Conservation (phyloP, 1,139 yeast genomes). For the Debaryomyces fabryi region DNA sequence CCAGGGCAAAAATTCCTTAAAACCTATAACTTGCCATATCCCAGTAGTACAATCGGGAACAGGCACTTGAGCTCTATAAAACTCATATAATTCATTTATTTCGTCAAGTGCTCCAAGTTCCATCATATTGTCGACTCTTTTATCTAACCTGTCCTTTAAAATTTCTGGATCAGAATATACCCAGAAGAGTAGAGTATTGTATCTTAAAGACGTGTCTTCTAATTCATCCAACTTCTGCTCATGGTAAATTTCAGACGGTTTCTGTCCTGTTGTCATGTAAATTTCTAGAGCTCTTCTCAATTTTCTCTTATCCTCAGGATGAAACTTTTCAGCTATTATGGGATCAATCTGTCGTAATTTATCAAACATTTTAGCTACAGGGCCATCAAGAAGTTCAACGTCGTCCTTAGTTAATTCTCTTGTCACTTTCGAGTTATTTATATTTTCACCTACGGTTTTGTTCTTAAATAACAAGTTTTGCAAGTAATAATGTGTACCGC, state of each 20-base stretch:
- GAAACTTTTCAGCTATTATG: slow-evolving; percentile 74
- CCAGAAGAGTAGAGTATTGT: slow-evolving; percentile 79
- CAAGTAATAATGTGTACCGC: slow-evolving; percentile 94
- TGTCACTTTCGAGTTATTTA: background rate
- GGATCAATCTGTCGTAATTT: slow-evolving; percentile 65
- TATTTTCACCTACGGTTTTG: slow-evolving; percentile 49
- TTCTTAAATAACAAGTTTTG: slow-evolving; percentile 76
- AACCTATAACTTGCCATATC: slow-evolving; percentile 95
- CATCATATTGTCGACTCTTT: slow-evolving; percentile 84
- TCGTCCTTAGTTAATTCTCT: slow-evolving; percentile 42
- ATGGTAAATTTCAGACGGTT: slow-evolving; percentile 70
- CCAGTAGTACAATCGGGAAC: slow-evolving; percentile 68
- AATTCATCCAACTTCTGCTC: slow-evolving; percentile 55
- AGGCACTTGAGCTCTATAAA: slow-evolving; percentile 33
- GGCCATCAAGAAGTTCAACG: slow-evolving; percentile 53
- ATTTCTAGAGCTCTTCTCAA: slow-evolving; percentile 82
- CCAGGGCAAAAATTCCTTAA: slow-evolving; percentile 90
- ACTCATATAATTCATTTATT: slow-evolving; percentile 56
- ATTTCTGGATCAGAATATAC: slow-evolving; percentile 67
- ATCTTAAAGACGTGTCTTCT: slow-evolving; percentile 55
- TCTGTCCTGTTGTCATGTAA: slow-evolving; percentile 63
- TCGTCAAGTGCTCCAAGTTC: slow-evolving; percentile 68
- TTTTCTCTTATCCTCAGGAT: slow-evolving; percentile 86
- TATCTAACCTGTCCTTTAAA: slow-evolving; percentile 67
- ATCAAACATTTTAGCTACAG: slow-evolving; percentile 52